phyloP scores from a whole-genome alignment of 441 rosid genomes.

The Lepidium campestre region DNA sequence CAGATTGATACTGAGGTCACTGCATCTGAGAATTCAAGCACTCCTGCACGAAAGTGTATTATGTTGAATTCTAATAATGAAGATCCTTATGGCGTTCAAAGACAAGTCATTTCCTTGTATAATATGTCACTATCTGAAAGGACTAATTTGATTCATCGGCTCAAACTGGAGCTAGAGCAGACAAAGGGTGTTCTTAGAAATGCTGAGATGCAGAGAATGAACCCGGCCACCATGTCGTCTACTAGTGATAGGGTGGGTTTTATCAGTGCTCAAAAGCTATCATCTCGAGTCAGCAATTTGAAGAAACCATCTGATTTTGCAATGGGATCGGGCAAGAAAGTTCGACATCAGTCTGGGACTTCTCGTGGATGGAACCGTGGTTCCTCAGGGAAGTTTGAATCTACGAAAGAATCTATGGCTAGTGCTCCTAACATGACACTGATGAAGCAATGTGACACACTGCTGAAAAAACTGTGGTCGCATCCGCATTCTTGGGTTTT shows the following conservation, averaged over 20 bases:
- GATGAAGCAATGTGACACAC: conserved; percentile 60
- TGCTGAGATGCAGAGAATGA: conserved; percentile 39
- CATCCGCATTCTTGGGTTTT: conserved; percentile 65
- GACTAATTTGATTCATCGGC: conserved; percentile 38
- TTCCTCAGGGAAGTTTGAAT: conserved; percentile 40
- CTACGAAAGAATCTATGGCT: conserved; percentile 33
- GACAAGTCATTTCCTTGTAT: conserved; percentile 43
- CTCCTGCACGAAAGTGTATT: conserved; percentile 44
- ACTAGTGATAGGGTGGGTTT: conserved; percentile 48
- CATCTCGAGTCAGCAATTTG: conserved; percentile 26
- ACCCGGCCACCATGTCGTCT: conserved; percentile 38
- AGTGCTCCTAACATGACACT: conserved; percentile 34
- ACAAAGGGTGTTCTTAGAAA: conserved; percentile 41
- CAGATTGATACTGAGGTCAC: conserved; percentile 49
- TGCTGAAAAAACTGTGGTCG: conserved; percentile 52
- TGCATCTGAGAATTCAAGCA: conserved; percentile 55
- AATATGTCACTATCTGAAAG: conserved; percentile 43
- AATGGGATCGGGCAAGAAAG: conserved; percentile 43
- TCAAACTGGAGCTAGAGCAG: conserved; percentile 52
- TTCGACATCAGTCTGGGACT: conserved; percentile 29
- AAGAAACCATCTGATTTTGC: conserved; percentile 37
- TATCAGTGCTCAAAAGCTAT: conserved; percentile 32
- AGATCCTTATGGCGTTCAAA: conserved; percentile 41
- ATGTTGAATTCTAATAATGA: conserved; percentile 42
- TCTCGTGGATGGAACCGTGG: conserved; percentile 37